Base-by-base conservation (phyloP, 345 rosid genomes). In the Reutealis trisperma region DNA sequence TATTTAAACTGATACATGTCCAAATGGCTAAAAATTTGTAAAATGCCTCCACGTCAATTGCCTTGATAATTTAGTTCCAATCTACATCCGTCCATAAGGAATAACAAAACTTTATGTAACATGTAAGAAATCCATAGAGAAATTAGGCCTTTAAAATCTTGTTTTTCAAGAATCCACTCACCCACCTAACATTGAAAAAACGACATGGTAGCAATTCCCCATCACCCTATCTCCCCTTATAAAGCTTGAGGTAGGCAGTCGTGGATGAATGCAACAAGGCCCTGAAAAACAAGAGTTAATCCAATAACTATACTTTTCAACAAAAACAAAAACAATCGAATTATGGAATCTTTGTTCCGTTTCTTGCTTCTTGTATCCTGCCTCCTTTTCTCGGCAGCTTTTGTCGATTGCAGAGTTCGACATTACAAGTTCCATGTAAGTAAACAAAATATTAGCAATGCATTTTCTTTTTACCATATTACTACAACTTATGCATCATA, bases 151-250 rank as follows among this genome's bases (percentile, higher is more conserved):
- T 30, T 55, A n/a, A 82, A 87, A 83, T 80, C 90, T 86, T 87
- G 83, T 65, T 78, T 71, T 77, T 65, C 59, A 90, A 90, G 96
- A 79, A 78, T 90, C 72, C 75, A 67, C 79, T 78, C 80, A 68
- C 82, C 65, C 89, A 90, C 91, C 88, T 87, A 88, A 85, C 89
- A 22, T 32, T 5, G 13, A 18, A 75, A 88, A 87, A 93, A 89
- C 83, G 94, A 93, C 98, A 71, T 84, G 64, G 77, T 79, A 88
- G 82, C 91, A 75, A 78, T 64, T 71, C 52, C 30, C 63, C 44
- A 32, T 68, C 7, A 5, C n/a, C 24, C 32, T n/a, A 13, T 42
- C 25, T 75, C 52, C 81, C 84, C 85, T 85, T 90, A 90, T 84
- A 88, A 70, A 87, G 84, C 77, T 69, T 79, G 81, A 74, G 79